Conservation (phyloP, 2,329 filamentous ascomycete genomes). For the Calonectria pauciramosa region DNA sequence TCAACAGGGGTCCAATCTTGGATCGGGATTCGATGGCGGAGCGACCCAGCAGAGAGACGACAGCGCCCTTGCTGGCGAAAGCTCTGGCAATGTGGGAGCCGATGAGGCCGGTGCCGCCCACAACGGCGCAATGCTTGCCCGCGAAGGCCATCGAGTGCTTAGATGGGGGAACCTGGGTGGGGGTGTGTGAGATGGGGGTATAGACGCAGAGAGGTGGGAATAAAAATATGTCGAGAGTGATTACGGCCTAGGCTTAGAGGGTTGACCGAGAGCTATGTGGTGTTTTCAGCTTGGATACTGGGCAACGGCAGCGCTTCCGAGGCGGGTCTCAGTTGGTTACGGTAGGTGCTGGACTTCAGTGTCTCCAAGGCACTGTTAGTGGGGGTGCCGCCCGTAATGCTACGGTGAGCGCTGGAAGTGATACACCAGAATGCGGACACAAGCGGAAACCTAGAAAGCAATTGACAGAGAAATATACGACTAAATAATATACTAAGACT, state of each 20-base stretch:
- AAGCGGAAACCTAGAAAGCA: not conserved
- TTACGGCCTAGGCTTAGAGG: not conserved
- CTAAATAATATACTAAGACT: not conserved
- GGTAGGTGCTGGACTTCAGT: not conserved
- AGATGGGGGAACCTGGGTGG: not conserved
- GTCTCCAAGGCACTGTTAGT: not conserved
- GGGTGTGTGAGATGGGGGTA: not conserved
- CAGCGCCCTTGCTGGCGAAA: slow-evolving; percentile 74
- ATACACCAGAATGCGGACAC: not conserved
- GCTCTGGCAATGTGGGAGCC: slow-evolving; percentile 75
- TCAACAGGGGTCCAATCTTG: slow-evolving; percentile 50
- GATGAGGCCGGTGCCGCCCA: slow-evolving; percentile 79
- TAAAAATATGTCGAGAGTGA: not conserved
- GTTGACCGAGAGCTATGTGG: slow-evolving; percentile 14
- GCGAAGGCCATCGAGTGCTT: slow-evolving; percentile 49
- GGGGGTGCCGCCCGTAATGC: not conserved
- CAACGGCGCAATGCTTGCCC: slow-evolving; percentile 71
- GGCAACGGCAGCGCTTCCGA: not conserved
- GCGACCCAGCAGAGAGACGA: slow-evolving; percentile 73
- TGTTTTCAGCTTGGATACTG: not conserved
- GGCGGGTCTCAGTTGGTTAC: not conserved
- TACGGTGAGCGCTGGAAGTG: not conserved
- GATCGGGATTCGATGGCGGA: slow-evolving; percentile 61
- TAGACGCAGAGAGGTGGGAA: slow-evolving; percentile 3
- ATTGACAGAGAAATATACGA: not conserved